phyloP scores from a whole-genome alignment of 495 filamentous ascomycete genomes.

The Lophiostoma macrostomum region DNA sequence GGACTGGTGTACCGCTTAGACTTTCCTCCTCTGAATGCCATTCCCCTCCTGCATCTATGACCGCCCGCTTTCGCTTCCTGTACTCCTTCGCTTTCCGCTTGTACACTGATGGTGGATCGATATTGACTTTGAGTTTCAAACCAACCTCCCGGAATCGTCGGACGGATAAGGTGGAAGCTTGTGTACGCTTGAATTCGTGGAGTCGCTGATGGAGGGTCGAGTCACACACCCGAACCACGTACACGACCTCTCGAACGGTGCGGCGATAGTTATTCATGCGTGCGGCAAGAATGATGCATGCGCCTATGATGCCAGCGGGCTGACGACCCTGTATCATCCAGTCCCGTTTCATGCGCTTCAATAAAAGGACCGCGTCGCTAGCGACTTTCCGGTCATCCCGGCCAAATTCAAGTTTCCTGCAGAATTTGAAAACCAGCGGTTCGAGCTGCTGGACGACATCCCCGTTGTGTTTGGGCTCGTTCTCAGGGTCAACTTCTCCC shows the following conservation, averaged over 20 bases:
- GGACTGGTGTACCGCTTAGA: conserved; percentile 9
- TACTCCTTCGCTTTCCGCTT: conserved; percentile 52
- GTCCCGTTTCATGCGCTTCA: conserved; percentile 88
- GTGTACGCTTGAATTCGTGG: conserved; percentile 81
- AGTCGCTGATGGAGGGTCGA: conserved; percentile 84
- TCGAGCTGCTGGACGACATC: conserved; percentile 66
- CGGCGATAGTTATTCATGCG: conserved; percentile 97
- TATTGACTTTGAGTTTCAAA: conserved; percentile 48
- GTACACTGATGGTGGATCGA: conserved; percentile 82
- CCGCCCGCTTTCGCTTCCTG: conserved; percentile 32
- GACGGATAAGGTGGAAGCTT: conserved; percentile 74
- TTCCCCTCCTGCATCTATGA: conserved; percentile 47
- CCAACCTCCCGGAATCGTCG: conserved; percentile 75
- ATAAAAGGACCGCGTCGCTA: conserved; percentile 76
- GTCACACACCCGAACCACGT: conserved; percentile 91
- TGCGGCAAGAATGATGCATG: conserved; percentile 88
- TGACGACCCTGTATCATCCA: conserved; percentile 94
- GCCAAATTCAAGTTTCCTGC: conserved; percentile 84
- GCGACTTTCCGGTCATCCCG: conserved; percentile 72
- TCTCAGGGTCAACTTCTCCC: conserved; percentile 49
- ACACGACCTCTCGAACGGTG: conserved; percentile 87
- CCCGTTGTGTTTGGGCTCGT: conserved; percentile 44
- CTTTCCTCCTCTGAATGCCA: conserved; percentile 32
- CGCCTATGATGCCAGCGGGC: conserved; percentile 91
- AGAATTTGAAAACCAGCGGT: conserved; percentile 84